phyloP scores from a whole-genome alignment of 805 yeast genomes.

The Kurtzmaniella fragi region DNA sequence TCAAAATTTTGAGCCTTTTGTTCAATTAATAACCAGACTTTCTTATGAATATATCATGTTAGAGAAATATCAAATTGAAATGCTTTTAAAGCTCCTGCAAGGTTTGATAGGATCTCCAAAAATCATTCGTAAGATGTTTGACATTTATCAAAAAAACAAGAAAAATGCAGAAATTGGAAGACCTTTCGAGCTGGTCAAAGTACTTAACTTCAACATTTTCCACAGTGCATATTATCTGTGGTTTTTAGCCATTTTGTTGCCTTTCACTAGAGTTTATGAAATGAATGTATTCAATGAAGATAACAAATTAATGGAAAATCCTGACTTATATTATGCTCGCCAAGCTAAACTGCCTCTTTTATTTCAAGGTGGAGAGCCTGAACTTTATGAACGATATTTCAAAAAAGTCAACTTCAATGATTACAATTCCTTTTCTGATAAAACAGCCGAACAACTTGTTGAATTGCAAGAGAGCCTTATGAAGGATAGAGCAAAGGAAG shows the following conservation, averaged over 20 bases:
- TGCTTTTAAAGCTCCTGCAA: constrained; percentile 24
- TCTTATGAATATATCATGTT: constrained; percentile 34
- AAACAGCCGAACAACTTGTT: constrained; percentile 13
- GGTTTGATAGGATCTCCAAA: too few relatives aligned
- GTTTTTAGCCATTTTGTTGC: constrained; percentile 31
- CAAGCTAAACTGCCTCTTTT: constrained; percentile 5
- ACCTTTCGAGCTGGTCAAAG: constrained; percentile 20
- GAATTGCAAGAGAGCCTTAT: constrained; percentile 13
- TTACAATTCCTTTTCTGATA: constrained; percentile 11
- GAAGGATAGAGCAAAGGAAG: constrained; percentile 10
- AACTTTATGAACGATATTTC: constrained; percentile 16
- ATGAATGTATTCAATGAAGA: constrained; percentile 25
- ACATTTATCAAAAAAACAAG: constrained; percentile 11
- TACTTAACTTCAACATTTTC: constrained; percentile 26
- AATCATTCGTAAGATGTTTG: constrained; percentile 13
- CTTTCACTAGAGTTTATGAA: constrained; percentile 34
- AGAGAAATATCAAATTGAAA: constrained; percentile 35
- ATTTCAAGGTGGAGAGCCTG: constrained; percentile 18
- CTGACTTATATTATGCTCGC: constrained; percentile 9
- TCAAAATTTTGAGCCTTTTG: constrained; percentile 11
- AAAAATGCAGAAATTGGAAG: neutral
- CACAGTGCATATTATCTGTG: constrained; percentile 33
- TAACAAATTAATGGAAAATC: constrained; percentile 11
- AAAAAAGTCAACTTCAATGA: constrained; percentile 15
- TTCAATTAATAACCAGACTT: constrained; percentile 29